phyloP scores from a whole-genome alignment of 331 rosid species.

The Cydonia oblonga region DNA sequence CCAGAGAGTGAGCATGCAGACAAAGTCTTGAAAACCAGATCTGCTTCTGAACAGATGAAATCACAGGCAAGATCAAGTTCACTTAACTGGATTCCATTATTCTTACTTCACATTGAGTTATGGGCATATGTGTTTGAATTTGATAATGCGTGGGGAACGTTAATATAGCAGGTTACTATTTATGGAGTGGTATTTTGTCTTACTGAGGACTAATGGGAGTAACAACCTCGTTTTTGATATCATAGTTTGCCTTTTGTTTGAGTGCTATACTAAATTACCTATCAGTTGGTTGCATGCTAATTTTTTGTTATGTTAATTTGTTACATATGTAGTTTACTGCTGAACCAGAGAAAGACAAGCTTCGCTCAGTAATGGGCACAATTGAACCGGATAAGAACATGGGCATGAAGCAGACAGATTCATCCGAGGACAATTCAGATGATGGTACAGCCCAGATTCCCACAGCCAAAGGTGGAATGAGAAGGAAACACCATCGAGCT shows the following conservation, averaged over 20 bases:
- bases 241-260: background rate
- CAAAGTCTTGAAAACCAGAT: conserved; percentile 26
- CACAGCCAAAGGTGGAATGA: conserved; percentile 75
- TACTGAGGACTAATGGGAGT: background rate
- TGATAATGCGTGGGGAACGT: too few species aligned
- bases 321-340: conserved; percentile 24
- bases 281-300: background rate
- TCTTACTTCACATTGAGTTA: too few species aligned
- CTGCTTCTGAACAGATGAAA: conserved; percentile 28
- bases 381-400: conserved; percentile 30
- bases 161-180: too few species aligned
- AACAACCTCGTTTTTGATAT: background rate
- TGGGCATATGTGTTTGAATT: too few species aligned
- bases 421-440: conserved; percentile 38
- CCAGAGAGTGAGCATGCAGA: conserved; percentile 27
- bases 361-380: conserved; percentile 16
- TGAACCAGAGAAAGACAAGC: conserved; percentile 42
- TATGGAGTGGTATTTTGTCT: too few species aligned
- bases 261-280: background rate
- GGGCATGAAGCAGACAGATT: conserved; percentile 31
- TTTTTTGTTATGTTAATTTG: background rate
- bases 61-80: conserved; percentile 40
- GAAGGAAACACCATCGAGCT: conserved; percentile 94
- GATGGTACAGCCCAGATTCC: conserved; percentile 37
- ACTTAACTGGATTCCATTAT: background rate